Evolutionary conservation across 768 basidiomycete species (phyloP).

Genomic region (Russula lepida): DNA sequence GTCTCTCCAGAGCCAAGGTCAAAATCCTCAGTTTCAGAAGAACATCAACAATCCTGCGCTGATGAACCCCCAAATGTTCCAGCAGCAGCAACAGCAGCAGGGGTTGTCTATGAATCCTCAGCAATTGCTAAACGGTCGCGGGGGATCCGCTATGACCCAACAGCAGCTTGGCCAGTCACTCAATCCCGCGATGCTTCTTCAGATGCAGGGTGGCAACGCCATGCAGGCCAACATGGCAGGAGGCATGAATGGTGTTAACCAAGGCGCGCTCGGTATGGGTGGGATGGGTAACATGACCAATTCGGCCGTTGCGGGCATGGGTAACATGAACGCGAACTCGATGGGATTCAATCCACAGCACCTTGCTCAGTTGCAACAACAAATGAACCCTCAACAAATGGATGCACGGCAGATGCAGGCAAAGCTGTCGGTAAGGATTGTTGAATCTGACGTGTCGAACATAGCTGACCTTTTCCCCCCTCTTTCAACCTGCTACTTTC

Average conservation of each 20-base stretch:
- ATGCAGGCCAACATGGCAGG: constrained; percentile 15
- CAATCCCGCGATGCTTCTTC: constrained; percentile 19
- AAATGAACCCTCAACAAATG: constrained; percentile 17
- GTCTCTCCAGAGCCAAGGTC: constrained; percentile 14
- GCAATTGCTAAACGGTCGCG: constrained; percentile 17
- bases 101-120: constrained; percentile 15
- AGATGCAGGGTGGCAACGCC: constrained; percentile 8
- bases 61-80: constrained; percentile 17
- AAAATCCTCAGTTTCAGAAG: constrained; percentile 19
- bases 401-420: constrained; percentile 14
- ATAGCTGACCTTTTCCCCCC: not conserved
- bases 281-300: constrained; percentile 14
- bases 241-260: constrained; percentile 22
- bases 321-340: constrained; percentile 17
- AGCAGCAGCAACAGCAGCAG: constrained; percentile 11
- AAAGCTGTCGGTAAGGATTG: constrained; percentile 6
- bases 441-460: not conserved
- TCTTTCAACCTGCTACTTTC: not conserved
- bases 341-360: constrained; percentile 16
- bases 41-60: constrained; percentile 14
- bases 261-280: constrained; percentile 18
- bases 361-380: constrained; percentile 16
- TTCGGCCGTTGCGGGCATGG: constrained; percentile 13
- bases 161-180: constrained; percentile 17
- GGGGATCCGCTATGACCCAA: constrained; percentile 9